phyloP scores from a whole-genome alignment of 305 asterid genomes.

The Coffea humblotiana region DNA sequence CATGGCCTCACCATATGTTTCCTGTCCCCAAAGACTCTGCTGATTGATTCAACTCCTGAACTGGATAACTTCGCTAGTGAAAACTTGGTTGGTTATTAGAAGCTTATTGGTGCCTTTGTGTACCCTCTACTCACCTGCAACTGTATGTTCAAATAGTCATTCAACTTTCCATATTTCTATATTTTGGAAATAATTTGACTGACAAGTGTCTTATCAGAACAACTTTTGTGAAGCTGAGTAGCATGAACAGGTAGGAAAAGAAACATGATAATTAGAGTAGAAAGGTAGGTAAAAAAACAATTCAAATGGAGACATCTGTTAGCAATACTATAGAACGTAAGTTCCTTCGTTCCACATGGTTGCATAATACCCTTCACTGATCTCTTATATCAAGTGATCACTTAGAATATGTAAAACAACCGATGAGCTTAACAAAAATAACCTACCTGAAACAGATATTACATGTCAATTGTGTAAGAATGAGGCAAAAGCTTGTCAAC shows the following conservation, averaged over 20 bases:
- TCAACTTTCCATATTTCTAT: not conserved
- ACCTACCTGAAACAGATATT: not conserved
- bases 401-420: not conserved
- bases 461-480: not conserved
- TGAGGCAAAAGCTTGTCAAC: no score
- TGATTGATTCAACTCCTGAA: not conserved
- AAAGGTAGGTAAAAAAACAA: not conserved
- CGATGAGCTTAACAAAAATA: not conserved
- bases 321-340: not conserved
- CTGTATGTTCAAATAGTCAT: not conserved
- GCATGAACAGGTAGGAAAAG: not conserved
- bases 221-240: not conserved
- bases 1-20: not conserved
- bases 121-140: not conserved
- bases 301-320: not conserved
- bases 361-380: not conserved
- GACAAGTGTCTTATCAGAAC: not conserved
- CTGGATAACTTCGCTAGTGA: not conserved
- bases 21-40: not conserved
- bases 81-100: not conserved
- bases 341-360: not conserved
- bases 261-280: not conserved
- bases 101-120: not conserved
- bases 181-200: not conserved
- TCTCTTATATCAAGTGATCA: not conserved